Evolutionary conservation across 2,329 filamentous ascomycete genomes (phyloP).

Genomic region (Botrytis byssoidea): DNA sequence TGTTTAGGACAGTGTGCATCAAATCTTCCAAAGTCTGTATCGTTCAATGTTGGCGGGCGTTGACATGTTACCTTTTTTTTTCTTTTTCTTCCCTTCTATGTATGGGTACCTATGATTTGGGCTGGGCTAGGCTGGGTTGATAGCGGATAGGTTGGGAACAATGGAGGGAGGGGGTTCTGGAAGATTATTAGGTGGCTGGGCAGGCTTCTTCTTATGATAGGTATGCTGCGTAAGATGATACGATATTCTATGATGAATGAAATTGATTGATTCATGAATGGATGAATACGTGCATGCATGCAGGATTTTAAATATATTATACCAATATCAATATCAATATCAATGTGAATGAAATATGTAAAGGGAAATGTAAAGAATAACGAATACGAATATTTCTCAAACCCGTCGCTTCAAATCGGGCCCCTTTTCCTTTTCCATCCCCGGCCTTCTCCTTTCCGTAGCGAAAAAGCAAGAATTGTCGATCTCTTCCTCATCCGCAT

Average conservation of each 20-base stretch:
- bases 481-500: neutral
- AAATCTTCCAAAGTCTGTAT: neutral
- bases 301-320: neutral
- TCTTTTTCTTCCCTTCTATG: neutral
- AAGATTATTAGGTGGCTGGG: neutral
- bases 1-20: neutral
- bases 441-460: neutral
- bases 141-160: neutral
- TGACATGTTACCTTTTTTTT: neutral
- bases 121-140: neutral
- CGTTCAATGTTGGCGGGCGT: conserved; percentile 8
- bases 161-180: neutral
- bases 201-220: neutral
- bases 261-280: neutral
- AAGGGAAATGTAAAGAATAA: neutral
- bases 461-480: neutral
- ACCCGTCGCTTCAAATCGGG: neutral
- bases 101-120: neutral
- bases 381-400: neutral
- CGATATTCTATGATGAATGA: neutral
- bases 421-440: too few relatives aligned
- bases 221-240: neutral
- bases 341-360: too few relatives aligned
- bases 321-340: neutral
- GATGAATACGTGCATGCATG: neutral